phyloP scores from a whole-genome alignment of 306 rosid genomes.

The Vicia sativa region DNA sequence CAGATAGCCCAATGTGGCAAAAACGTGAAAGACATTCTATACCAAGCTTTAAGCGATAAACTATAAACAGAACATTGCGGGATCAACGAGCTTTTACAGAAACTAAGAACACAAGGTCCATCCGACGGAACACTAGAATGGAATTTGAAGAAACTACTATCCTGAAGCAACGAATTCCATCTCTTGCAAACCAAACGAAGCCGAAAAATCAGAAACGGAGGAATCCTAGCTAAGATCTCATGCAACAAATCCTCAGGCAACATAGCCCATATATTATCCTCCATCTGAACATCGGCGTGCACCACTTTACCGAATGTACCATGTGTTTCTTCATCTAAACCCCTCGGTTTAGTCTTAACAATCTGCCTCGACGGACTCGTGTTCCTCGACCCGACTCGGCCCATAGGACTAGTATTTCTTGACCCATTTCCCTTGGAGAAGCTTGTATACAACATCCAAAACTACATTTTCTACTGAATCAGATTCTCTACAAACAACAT shows the following conservation, averaged over 20 bases:
- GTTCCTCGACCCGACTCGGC: slow-evolving; percentile 78
- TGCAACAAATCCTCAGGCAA: slow-evolving; percentile 92
- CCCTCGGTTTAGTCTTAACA: slow-evolving; percentile 91
- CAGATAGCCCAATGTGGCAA: slow-evolving; percentile 97
- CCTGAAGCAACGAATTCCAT: slow-evolving; percentile 86
- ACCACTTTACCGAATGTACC: slow-evolving; percentile 78
- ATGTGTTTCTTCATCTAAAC: slow-evolving; percentile 89
- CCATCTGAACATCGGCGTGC: slow-evolving; percentile 90
- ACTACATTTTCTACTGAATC: slow-evolving; percentile 54
- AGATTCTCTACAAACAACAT: slow-evolving; percentile 36
- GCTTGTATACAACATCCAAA: slow-evolving; percentile 61
- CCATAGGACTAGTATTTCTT: slow-evolving; percentile 93
- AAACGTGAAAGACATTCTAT: slow-evolving; percentile 81
- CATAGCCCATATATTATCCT: slow-evolving; percentile 95
- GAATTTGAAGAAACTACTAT: slow-evolving; percentile 75
- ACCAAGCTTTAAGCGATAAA: slow-evolving; percentile 90
- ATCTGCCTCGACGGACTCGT: slow-evolving; percentile 92
- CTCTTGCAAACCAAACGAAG: slow-evolving; percentile 88
- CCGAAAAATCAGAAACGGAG: slow-evolving; percentile 89
- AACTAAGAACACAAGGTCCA: slow-evolving; percentile 90
- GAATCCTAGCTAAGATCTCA: slow-evolving; percentile 92
- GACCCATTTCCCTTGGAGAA: slow-evolving; percentile 84
- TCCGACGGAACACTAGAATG: slow-evolving; percentile 93
- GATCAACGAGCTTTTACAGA: slow-evolving; percentile 84
- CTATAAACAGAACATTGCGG: slow-evolving; percentile 92